Conservation (phyloP, 2,329 filamentous ascomycete genomes). For the Penicillium psychrosexuale region DNA sequence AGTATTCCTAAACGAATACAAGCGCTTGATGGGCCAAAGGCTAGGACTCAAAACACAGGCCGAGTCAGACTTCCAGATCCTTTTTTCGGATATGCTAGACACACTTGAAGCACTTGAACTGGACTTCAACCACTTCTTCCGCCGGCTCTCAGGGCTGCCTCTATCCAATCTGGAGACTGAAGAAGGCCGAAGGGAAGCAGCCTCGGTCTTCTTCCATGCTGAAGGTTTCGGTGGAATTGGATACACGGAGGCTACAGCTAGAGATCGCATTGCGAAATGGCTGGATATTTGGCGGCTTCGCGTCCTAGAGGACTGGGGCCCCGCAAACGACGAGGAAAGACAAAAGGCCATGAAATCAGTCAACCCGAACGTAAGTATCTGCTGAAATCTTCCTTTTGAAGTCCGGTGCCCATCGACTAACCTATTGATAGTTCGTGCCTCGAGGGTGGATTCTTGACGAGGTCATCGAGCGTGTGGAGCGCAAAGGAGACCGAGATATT, state of each 20-base stretch:
- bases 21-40: constrained; percentile 73
- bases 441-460: constrained; percentile 92
- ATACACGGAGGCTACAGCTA: constrained; percentile 61
- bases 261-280: constrained; percentile 71
- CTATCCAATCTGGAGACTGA: constrained; percentile 63
- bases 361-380: constrained; percentile 67
- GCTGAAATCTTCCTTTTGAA: neutral
- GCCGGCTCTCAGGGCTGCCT: constrained; percentile 66
- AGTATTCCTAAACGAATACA: constrained; percentile 86
- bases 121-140: constrained; percentile 94
- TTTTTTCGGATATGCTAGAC: constrained; percentile 82
- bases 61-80: constrained; percentile 70
- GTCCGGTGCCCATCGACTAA: neutral
- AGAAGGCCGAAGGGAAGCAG: constrained; percentile 60
- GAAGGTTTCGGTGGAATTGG: constrained; percentile 63
- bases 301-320: constrained; percentile 72
- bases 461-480: constrained; percentile 83
- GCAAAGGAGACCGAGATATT: constrained; percentile 75
- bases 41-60: constrained; percentile 70
- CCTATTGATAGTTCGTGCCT: constrained; percentile 64
- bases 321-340: constrained; percentile 60
- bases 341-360: constrained; percentile 73
- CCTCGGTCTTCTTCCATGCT: constrained; percentile 73
- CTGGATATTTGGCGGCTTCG: constrained; percentile 72
- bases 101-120: constrained; percentile 76